Percentiles rank a stretch among this genome's conserved stretches.
These are phyloP conservation scores for Barnettozyma sp. DNA, from an alignment of 805 yeast species.

Conservation along the genomic window DNA sequence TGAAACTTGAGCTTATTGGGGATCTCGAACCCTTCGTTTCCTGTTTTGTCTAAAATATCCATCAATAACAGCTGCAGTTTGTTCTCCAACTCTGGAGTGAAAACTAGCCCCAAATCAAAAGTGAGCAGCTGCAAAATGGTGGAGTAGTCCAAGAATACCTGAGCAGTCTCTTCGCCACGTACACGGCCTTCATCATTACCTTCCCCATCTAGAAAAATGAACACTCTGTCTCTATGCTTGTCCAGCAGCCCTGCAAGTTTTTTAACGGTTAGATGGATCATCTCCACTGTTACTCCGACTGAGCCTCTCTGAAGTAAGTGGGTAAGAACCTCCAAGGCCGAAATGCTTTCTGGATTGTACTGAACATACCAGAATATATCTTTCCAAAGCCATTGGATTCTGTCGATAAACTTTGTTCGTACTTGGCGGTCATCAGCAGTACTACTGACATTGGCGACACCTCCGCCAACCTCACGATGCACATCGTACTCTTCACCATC, in stretches of 20 bases:
- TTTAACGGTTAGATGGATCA: constrained; percentile 10
- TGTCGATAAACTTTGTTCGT: constrained; percentile 6
- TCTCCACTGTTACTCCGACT: neutral
- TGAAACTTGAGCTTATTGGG: constrained; percentile 17
- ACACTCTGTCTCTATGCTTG: constrained; percentile 1
- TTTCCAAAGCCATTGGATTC: constrained; percentile 12
- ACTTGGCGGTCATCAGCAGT: too few species aligned
- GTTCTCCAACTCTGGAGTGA: constrained; percentile 11
- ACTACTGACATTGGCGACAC: too few species aligned
- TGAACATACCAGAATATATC: constrained; percentile 10
- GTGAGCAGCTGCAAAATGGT: constrained; percentile 18
- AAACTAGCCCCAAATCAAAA: constrained; percentile 12
- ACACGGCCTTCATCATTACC: constrained; percentile 22
- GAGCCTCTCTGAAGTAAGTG: neutral
- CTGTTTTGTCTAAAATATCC: constrained; percentile 3
- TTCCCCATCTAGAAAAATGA: constrained; percentile 22
- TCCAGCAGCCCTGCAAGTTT: constrained; percentile 3
- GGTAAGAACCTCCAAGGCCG: constrained; percentile 2
- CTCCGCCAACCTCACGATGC: too few species aligned
- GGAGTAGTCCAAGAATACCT: constrained; percentile 13
- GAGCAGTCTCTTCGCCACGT: too few species aligned
- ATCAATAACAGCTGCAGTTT: constrained; percentile 10
- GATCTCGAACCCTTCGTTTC: constrained; percentile 14
- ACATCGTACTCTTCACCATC: too few species aligned
- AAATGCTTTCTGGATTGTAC: constrained; percentile 5